Evolutionary conservation across 2,329 filamentous ascomycete genomes (phyloP).

Genomic region (Fusarium haematococcum): DNA sequence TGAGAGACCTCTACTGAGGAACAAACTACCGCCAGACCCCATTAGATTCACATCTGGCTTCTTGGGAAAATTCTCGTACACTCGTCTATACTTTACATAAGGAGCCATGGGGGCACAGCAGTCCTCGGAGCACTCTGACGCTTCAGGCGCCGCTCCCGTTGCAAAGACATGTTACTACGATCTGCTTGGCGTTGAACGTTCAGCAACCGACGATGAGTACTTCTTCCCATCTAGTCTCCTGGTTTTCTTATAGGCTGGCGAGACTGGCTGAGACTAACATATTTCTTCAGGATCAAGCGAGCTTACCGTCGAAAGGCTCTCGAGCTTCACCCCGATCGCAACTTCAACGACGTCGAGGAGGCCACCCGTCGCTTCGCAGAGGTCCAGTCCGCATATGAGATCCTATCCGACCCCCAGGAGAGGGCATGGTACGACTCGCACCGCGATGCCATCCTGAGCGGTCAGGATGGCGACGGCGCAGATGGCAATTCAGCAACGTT

Average conservation of each 20-base stretch:
- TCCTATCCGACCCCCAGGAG: slow-evolving; percentile 96
- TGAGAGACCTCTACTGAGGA: background rate
- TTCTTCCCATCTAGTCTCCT: slow-evolving; percentile 35
- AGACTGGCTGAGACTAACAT: background rate
- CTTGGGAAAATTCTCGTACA: background rate
- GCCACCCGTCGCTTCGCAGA: slow-evolving; percentile 91
- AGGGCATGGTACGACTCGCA: slow-evolving; percentile 98
- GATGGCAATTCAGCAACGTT: slow-evolving; percentile 68
- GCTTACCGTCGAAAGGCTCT: slow-evolving; percentile 92
- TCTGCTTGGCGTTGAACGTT: slow-evolving; percentile 77
- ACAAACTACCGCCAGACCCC: slow-evolving; percentile 3
- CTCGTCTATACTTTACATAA: background rate
- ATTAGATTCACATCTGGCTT: background rate
- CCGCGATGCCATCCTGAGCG: slow-evolving; percentile 83
- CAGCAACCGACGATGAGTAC: slow-evolving; percentile 85
- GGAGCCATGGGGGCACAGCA: slow-evolving; percentile 66
- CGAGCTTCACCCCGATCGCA: slow-evolving; percentile 94
- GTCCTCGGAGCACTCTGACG: slow-evolving; percentile 57
- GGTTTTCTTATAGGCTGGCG: background rate
- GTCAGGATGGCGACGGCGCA: slow-evolving; percentile 62
- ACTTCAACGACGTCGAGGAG: slow-evolving; percentile 85
- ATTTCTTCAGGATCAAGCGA: slow-evolving; percentile 80
- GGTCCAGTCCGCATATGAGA: slow-evolving; percentile 91
- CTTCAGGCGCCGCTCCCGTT: slow-evolving; percentile 47
- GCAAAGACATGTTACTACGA: slow-evolving; percentile 89